phyloP scores from a whole-genome alignment of 441 rosid species.

The Viola pubescens region DNA sequence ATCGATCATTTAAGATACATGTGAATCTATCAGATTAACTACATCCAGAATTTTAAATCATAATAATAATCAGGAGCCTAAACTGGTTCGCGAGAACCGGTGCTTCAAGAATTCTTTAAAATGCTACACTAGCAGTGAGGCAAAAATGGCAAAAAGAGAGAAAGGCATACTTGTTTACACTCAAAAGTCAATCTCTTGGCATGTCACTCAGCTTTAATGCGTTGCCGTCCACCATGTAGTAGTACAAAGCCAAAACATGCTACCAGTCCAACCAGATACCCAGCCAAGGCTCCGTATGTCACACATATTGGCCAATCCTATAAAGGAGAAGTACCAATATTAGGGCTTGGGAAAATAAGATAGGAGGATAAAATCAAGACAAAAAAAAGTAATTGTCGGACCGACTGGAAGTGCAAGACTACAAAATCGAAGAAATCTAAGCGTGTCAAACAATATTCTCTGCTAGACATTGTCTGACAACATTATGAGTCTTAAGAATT shows the following conservation, averaged over 20 bases:
- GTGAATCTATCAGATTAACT: too few species aligned
- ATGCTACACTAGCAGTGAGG: background rate
- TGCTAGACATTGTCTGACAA: too few species aligned
- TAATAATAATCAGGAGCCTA: too few species aligned
- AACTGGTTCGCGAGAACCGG: too few species aligned
- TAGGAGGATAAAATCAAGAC: background rate
- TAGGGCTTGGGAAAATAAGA: background rate
- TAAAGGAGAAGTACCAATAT: slow-evolving; percentile 11
- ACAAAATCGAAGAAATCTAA: background rate
- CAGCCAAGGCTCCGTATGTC: slow-evolving; percentile 60
- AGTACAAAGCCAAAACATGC: slow-evolving; percentile 38
- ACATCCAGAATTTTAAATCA: too few species aligned
- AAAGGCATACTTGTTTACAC: background rate
- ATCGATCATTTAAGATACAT: too few species aligned
- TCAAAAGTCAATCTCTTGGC: background rate
- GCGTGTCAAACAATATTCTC: background rate
- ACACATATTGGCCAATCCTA: slow-evolving; percentile 94
- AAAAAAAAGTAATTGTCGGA: background rate
- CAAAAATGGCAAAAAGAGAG: background rate
- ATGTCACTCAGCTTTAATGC: slow-evolving; percentile 29
- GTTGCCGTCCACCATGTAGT: slow-evolving; percentile 14
- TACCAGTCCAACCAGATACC: slow-evolving; percentile 45
- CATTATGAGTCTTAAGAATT: too few species aligned
- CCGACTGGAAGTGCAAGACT: background rate
- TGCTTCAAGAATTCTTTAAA: background rate